phyloP scores from a whole-genome alignment of 2,329 filamentous ascomycete species.

The Diaporthe sp. region DNA sequence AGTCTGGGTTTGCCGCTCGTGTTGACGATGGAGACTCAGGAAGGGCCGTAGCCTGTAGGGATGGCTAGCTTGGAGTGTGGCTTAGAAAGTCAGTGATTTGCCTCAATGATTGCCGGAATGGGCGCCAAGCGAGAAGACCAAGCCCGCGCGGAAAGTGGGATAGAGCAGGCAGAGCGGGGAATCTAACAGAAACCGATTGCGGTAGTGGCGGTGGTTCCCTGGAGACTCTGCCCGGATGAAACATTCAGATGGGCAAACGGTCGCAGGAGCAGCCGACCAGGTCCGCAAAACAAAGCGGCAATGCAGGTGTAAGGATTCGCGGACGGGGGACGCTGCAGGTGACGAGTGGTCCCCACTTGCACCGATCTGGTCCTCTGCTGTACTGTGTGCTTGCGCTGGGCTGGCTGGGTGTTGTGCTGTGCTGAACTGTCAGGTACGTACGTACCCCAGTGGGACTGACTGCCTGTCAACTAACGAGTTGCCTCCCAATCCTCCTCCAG shows the following conservation, averaged over 20 bases:
- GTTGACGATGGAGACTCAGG: conserved; percentile 22
- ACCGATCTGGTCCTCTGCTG: background rate
- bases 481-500: conserved; percentile 6
- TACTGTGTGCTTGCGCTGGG: background rate
- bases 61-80: conserved; percentile 25
- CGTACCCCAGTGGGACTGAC: conserved; percentile 6
- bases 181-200: background rate
- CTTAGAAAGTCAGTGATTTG: conserved; percentile 28
- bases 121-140: conserved; percentile 26
- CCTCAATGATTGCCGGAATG: conserved; percentile 25
- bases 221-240: conserved; percentile 22
- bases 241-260: conserved; percentile 22
- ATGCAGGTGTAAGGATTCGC: conserved; percentile 19
- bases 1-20: conserved; percentile 23
- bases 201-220: conserved; percentile 9
- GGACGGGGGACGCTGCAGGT: background rate
- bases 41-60: conserved; percentile 13
- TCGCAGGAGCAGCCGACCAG: conserved; percentile 1
- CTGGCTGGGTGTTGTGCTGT: background rate
- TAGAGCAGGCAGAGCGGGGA: conserved; percentile 22
- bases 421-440: background rate
- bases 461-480: background rate
- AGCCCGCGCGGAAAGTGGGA: conserved; percentile 17
- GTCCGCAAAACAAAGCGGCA: conserved; percentile 23
- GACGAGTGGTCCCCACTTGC: background rate